Conservation (phyloP, 441 rosid species). For the Syzygium syzygioides region DNA sequence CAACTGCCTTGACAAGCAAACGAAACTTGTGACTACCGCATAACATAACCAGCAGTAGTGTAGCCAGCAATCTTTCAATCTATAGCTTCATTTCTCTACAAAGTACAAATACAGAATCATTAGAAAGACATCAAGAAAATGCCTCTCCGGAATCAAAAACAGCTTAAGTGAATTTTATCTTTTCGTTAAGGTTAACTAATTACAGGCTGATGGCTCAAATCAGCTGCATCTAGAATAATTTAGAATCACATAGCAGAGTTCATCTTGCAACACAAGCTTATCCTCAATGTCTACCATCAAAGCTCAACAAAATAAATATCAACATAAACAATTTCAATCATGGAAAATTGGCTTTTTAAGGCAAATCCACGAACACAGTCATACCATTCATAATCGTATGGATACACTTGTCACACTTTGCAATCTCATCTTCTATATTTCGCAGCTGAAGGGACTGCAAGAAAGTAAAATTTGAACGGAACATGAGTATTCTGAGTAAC, state of each 20-base stretch:
- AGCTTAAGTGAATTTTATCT: neutral
- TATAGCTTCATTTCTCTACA: neutral
- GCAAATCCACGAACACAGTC: neutral
- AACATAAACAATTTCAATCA: neutral
- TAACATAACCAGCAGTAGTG: neutral
- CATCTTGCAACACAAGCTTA: neutral
- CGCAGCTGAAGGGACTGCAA: conserved; percentile 67
- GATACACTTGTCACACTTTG: conserved; percentile 49
- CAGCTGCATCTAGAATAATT: neutral
- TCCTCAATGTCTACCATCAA: neutral
- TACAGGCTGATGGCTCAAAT: neutral
- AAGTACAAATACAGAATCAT: neutral
- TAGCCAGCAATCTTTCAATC: neutral
- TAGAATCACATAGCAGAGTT: neutral
- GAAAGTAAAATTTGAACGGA: neutral
- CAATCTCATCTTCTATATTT: conserved; percentile 62
- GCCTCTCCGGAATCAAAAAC: neutral
- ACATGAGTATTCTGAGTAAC: neutral
- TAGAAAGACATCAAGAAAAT: neutral
- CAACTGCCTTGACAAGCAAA: neutral
- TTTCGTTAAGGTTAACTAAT: neutral
- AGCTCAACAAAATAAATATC: neutral
- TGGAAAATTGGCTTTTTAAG: neutral
- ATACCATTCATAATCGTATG: conserved; percentile 23
- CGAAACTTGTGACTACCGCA: neutral